Conservation (phyloP, 495 filamentous ascomycete genomes). For the Xylaria sp. region DNA sequence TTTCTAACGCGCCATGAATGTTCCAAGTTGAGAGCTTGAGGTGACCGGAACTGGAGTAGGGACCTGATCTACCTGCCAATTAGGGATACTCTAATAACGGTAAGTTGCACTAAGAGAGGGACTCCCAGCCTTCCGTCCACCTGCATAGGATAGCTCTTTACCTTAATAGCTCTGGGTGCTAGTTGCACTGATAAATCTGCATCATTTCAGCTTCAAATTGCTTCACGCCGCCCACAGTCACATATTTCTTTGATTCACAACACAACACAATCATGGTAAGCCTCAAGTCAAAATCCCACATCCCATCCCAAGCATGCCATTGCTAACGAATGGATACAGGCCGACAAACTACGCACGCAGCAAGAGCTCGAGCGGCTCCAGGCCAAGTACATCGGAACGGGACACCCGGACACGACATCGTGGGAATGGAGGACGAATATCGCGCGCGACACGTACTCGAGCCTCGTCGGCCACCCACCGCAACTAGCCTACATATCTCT, state of each 20-base stretch:
- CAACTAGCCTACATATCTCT: slow-evolving; percentile 88
- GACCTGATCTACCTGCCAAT: neutral
- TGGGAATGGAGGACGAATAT: slow-evolving; percentile 96
- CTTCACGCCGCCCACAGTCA: neutral
- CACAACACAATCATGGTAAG: slow-evolving; percentile 30
- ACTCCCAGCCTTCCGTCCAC: neutral
- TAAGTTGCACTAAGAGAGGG: slow-evolving; percentile 20
- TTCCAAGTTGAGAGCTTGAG: neutral
- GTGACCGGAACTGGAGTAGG: neutral
- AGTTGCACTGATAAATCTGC: too few relatives aligned
- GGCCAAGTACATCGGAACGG: slow-evolving; percentile 91
- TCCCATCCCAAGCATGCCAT: neutral
- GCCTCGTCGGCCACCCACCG: slow-evolving; percentile 87
- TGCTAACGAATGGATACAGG: slow-evolving; percentile 52
- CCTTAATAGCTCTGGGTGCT: too few relatives aligned
- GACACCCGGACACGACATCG: slow-evolving; percentile 97
- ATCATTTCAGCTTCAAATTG: neutral
- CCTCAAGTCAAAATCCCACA: neutral
- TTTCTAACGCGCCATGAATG: neutral
- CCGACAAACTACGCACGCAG: slow-evolving; percentile 95
- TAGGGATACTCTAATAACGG: neutral
- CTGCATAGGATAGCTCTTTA: slow-evolving; percentile 1
- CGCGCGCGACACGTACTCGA: slow-evolving; percentile 81
- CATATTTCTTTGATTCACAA: neutral
- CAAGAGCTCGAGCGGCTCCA: slow-evolving; percentile 97